These are phyloP conservation scores for Schwanniomyces yamadae DNA, from an alignment of 805 yeast species.

Conservation along the genomic window DNA sequence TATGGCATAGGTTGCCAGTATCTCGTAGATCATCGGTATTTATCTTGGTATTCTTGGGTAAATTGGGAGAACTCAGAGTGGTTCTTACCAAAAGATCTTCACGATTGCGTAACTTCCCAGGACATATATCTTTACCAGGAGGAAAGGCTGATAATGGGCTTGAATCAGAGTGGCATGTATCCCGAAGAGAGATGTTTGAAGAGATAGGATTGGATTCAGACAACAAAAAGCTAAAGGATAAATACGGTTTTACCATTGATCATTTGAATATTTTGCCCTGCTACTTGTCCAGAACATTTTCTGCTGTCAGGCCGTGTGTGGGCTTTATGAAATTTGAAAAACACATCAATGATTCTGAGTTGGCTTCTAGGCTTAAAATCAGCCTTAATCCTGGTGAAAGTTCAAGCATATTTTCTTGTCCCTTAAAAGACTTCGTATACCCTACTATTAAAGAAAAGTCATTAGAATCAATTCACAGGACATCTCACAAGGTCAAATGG, in stretches of 20 bases:
- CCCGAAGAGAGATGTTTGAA: slow-evolving; percentile 82
- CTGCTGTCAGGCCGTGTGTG: slow-evolving; percentile 80
- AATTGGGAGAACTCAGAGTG: slow-evolving; percentile 72
- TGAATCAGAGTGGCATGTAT: slow-evolving; percentile 68
- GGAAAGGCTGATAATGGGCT: slow-evolving; percentile 77
- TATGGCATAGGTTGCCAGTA: slow-evolving; percentile 68
- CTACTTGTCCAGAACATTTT: slow-evolving; percentile 75
- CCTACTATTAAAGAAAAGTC: slow-evolving; percentile 21
- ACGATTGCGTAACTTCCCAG: slow-evolving; percentile 70
- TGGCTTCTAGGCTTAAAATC: slow-evolving; percentile 35
- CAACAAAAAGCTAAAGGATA: slow-evolving; percentile 40
- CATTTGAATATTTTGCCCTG: slow-evolving; percentile 67
- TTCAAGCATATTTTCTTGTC: slow-evolving; percentile 67
- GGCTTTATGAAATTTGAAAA: slow-evolving; percentile 52
- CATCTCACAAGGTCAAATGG: slow-evolving; percentile 51
- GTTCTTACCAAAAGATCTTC: slow-evolving; percentile 77
- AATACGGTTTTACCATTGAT: slow-evolving; percentile 59
- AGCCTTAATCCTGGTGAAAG: slow-evolving; percentile 75
- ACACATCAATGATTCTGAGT: slow-evolving; percentile 16
- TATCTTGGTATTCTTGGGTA: slow-evolving; percentile 68
- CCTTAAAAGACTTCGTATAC: slow-evolving; percentile 56
- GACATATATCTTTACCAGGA: slow-evolving; percentile 92
- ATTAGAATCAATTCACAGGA: slow-evolving; percentile 32
- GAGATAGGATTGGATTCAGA: slow-evolving; percentile 72
- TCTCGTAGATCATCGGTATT: slow-evolving; percentile 77